Base-by-base conservation (phyloP, 192 early-diverging fungal species). In the Linnemannia exigua region DNA sequence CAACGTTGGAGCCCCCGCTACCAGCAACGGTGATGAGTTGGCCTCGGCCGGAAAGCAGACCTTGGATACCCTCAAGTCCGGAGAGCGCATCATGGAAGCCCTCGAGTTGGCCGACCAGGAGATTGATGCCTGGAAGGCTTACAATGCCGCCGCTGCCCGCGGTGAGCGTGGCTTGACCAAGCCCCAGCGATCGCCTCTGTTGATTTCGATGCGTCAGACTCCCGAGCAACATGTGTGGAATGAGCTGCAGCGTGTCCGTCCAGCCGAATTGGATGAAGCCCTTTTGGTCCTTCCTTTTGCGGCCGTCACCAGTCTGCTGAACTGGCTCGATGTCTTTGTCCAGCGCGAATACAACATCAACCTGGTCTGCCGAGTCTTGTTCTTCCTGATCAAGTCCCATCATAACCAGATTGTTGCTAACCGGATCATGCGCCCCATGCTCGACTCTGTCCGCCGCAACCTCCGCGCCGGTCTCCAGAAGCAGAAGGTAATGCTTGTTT, bases 1-100 rank as follows among this genome's bases (percentile, higher is more conserved):
- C n/a, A 92, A 91, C 58, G 79, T 88, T 28, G 89, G 89, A 44
- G 84, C 84, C 1, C 84, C 84, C 12, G 71, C 75, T 8, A 54
- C 70, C 22, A 41, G 67, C 75, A 89, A 90, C 36, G 84, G 61
- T 8, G 91, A 90, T 51, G 94, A 94, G 80, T 87, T 91, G 36
- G 92, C 92, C 33, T 91, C 92, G n/a, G 96, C 98, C 2, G 95
- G 95, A 16, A 96, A 94, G 80, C 92, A 96, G 72, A 99, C 97
- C 7, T 92, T 95, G 88, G 97, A 97, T 86, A 97, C 98, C n/a
- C 92, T 99, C 46, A 97, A 98, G 79, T 95, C 98, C 17, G 97
- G 97, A 79, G 98, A 99, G 84, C 91, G 93, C 44, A 94, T 99
- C 50, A 94, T 98, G 80, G 97, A 98, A 79, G 97, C 98, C 12